Evolutionary conservation across 2,329 filamentous ascomycete genomes (phyloP), one percentile per base, ranked within the genome.

Genomic region (Elsinoe fawcettii): DNA sequence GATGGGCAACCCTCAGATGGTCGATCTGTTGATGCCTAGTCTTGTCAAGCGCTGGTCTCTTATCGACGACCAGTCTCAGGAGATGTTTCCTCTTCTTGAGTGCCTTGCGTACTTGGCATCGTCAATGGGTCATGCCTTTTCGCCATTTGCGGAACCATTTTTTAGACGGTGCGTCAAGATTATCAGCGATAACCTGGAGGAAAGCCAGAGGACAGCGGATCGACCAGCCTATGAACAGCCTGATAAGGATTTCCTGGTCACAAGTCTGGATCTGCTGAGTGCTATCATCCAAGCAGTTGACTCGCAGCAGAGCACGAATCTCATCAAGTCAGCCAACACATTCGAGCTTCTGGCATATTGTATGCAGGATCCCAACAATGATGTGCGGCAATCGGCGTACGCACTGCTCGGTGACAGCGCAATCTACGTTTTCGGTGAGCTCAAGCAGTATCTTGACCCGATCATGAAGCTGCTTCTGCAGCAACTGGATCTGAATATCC

Each of bases 171-270:
- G 92, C 69, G 85, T 92, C 68, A 86, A 85, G 71, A 91, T 99
- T 65, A 93, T 99, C 64, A 90, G 95, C 68, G 81, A 86, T 65
- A 97, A 96, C 65, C 79, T 99, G 27, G 86, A 96, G 71, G 87
- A 92, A 63, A 85, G 85, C 53, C 73, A 91, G 58, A 80, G 83
- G 5, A 85, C 88, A 4, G 80, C 80, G 43, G 88, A 92, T 67
- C 56, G 61, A 16, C 75, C 81, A 3, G 75, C 77, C 7, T 73
- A 88, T 37, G 91, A 96, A 58, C 77, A 82, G 53, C 92, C 93
- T 1, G 91, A 97, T 72, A 96, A 96, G 76, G 93, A 99, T 73
- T 99, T 97, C 74, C 77, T 97, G 60, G 87, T 99, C 49, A 97
- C 93, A 27, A 96, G 90, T 66, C 79, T 99, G 59, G 93, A 99